These are phyloP conservation scores for Solanum aculeatissimum DNA, from an alignment of 305 asterid genomes.

Conservation along the genomic window DNA sequence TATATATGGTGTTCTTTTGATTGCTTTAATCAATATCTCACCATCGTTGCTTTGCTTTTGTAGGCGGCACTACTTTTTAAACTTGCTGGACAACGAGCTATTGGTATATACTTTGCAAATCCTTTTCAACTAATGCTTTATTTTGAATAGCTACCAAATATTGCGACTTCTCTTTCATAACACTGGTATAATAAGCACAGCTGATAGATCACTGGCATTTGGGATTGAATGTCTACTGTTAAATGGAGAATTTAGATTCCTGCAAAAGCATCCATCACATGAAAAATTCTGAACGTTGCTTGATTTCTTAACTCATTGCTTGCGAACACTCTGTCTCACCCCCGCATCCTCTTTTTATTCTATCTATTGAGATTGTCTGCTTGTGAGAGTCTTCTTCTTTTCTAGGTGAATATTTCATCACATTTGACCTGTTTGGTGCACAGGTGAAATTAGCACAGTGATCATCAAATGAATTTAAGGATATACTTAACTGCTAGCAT, in stretches of 20 bases:
- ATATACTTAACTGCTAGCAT: neutral
- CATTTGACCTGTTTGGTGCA: neutral
- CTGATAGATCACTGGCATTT: neutral
- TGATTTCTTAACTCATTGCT: neutral
- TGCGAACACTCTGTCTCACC: neutral
- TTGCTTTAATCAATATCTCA: neutral
- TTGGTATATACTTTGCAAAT: conserved; percentile 36
- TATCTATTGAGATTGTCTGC: neutral
- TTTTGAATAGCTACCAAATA: neutral
- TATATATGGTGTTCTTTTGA: neutral
- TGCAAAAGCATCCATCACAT: neutral
- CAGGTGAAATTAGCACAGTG: neutral
- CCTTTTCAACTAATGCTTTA: neutral
- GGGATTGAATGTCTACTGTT: neutral
- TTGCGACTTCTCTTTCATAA: neutral
- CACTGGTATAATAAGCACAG: neutral
- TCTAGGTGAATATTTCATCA: neutral
- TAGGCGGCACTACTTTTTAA: conserved; percentile 96
- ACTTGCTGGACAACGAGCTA: conserved; percentile 86
- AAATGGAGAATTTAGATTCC: neutral
- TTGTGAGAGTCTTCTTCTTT: neutral
- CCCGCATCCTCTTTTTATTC: neutral
- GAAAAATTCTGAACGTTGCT: neutral
- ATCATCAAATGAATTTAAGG: neutral
- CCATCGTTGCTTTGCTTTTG: conserved; percentile 3